These are phyloP conservation scores for Serendipita sp. DNA, from an alignment of 768 basidiomycete species.

Conservation along the genomic window DNA sequence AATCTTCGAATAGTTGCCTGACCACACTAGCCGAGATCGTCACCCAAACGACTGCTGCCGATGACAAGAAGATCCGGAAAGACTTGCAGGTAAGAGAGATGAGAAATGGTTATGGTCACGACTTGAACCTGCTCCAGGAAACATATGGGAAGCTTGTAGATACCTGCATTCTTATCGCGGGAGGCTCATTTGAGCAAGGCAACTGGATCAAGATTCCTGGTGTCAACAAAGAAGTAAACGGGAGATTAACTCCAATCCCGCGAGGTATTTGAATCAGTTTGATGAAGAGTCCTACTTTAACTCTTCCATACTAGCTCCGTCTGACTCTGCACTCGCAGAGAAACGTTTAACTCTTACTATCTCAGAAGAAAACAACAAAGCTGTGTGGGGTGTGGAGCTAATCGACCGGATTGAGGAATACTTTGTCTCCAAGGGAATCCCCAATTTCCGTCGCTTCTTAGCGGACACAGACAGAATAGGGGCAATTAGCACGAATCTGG, in stretches of 20 bases:
- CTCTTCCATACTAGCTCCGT: not conserved
- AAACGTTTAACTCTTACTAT: slow-evolving; percentile 9
- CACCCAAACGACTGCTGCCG: slow-evolving; percentile 77
- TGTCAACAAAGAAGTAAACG: slow-evolving; percentile 26
- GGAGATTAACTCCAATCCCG: slow-evolving; percentile 53
- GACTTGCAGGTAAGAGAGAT: slow-evolving; percentile 54
- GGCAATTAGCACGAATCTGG: slow-evolving; percentile 64
- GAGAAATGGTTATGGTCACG: not conserved
- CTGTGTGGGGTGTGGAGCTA: not conserved
- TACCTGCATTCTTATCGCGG: slow-evolving; percentile 53
- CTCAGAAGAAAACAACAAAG: not conserved
- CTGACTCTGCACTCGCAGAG: slow-evolving; percentile 18
- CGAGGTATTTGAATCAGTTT: slow-evolving; percentile 24
- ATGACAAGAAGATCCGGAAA: slow-evolving; percentile 73
- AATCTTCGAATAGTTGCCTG: slow-evolving; percentile 38
- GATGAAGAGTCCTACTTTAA: not conserved
- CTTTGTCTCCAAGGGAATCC: slow-evolving; percentile 50
- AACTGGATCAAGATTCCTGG: slow-evolving; percentile 41
- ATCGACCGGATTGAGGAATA: slow-evolving; percentile 49
- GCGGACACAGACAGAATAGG: slow-evolving; percentile 72
- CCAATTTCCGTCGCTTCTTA: slow-evolving; percentile 61
- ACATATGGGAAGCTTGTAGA: slow-evolving; percentile 76
- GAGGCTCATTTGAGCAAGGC: slow-evolving; percentile 54
- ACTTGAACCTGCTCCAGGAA: slow-evolving; percentile 33
- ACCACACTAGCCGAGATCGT: slow-evolving; percentile 69